Base-by-base conservation (phyloP, 768 basidiomycete genomes). In the Rhodotorula sphaerocarpa region DNA sequence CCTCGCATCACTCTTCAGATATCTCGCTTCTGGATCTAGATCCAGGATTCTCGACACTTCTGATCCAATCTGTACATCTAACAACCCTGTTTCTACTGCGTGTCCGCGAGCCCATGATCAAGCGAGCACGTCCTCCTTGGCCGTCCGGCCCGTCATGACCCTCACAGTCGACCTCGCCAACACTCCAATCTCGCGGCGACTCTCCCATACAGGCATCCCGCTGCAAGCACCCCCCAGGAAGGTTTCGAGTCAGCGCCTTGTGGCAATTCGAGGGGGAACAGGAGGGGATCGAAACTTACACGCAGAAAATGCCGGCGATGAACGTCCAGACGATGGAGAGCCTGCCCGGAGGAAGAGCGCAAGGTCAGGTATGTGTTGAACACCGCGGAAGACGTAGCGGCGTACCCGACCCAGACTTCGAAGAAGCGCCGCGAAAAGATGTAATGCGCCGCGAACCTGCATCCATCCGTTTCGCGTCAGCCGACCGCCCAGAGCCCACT, bases 171-270 rank as follows among this genome's bases (percentile, higher is more conserved):
- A 50, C 21, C 43, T 33, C 3, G 42, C 50, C 52, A 92, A 87
- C 73, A 82, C 75, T 10, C 20, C 41, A 50, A 96, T 72, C 0
- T 86, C 88, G 7, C 66, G 77, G 45, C 88, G 78, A 56, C 86
- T 88, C 78, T 96, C 91, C 77, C 80, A 93, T 7, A 93, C 77
- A 25, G 91, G 91, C 70, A 89, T 90, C 20, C 93, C 28, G 25
- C 92, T 88, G 46, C 90, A 87, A n/a, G n/a, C n/a, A n/a, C n/a
- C n/a, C n/a, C n/a, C n/a, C n/a, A n/a, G n/a, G 11, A 81, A 77
- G 63, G 85, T 79, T 11, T 6, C 83, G 78, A 70, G 70, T 59
- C 73, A 72, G 5, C 71, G 73, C 14, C 44, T 42, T 11, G 69
- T 52, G 66, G 62, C 53, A 70, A 74, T 53, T 73, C 67, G 61